These are phyloP conservation scores for Tubosaeta sp. DNA, from an alignment of 768 basidiomycete genomes.

Conservation along the genomic window DNA sequence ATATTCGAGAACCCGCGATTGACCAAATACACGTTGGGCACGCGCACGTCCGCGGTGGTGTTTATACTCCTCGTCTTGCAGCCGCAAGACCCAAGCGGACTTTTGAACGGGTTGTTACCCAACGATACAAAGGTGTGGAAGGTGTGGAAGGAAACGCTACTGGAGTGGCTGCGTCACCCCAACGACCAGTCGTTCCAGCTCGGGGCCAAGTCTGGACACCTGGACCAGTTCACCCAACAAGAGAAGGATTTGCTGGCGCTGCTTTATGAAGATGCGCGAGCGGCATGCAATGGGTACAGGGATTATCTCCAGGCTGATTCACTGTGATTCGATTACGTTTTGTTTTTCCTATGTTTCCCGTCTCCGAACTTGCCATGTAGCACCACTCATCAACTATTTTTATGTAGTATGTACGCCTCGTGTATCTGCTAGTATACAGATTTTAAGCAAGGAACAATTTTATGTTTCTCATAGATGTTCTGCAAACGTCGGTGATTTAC, in stretches of 20 bases:
- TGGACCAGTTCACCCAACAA: constrained; percentile 6
- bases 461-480: no score
- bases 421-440: background rate
- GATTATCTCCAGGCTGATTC: constrained; percentile 2
- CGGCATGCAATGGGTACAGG: constrained; percentile 11
- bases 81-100: background rate
- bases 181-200: background rate
- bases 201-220: background rate
- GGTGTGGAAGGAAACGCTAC: constrained; percentile 15
- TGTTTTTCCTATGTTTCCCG: background rate
- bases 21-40: constrained; percentile 14
- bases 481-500: no score
- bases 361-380: background rate
- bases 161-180: background rate
- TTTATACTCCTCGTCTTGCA: constrained; percentile 15
- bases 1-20: constrained; percentile 12
- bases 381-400: background rate
- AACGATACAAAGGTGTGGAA: constrained; percentile 22
- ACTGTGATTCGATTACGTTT: background rate
- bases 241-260: constrained; percentile 5
- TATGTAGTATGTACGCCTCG: background rate
- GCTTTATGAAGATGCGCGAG: constrained; percentile 11
- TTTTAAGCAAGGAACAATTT: no score
- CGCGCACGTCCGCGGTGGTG: constrained; percentile 13
- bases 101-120: constrained; percentile 16